phyloP scores from a whole-genome alignment of 495 filamentous ascomycete species.

The Pyrenopolyporus hunteri region DNA sequence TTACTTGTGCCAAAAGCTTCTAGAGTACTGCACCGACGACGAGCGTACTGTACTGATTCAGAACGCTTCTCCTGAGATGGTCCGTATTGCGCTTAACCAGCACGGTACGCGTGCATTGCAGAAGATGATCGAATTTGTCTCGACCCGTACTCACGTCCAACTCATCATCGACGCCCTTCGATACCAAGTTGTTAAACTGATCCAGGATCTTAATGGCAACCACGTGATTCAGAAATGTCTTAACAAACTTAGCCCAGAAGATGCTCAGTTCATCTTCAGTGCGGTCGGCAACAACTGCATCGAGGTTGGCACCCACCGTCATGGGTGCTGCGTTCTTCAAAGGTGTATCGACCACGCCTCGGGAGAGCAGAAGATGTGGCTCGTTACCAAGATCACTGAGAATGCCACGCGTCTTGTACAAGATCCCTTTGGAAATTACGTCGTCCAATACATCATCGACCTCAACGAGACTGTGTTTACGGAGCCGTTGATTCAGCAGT shows the following conservation, averaged over 20 bases:
- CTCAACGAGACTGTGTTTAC: slow-evolving; percentile 82
- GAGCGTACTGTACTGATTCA: slow-evolving; percentile 92
- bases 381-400: slow-evolving; percentile 82
- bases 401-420: slow-evolving; percentile 85
- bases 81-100: slow-evolving; percentile 91
- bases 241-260: slow-evolving; percentile 80
- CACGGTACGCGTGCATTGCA: slow-evolving; percentile 95
- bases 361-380: slow-evolving; percentile 81
- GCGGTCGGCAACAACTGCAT: slow-evolving; percentile 87
- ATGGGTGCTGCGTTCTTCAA: slow-evolving; percentile 97
- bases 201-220: slow-evolving; percentile 97
- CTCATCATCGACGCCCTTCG: slow-evolving; percentile 81
- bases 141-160: slow-evolving; percentile 74
- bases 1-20: slow-evolving; percentile 95
- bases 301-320: slow-evolving; percentile 92
- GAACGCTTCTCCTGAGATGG: slow-evolving; percentile 82
- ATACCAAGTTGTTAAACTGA: slow-evolving; percentile 83
- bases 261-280: slow-evolving; percentile 95
- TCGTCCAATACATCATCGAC: slow-evolving; percentile 97
- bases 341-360: slow-evolving; percentile 97
- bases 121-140: slow-evolving; percentile 99
- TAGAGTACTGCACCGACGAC: slow-evolving; percentile 90
- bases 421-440: slow-evolving; percentile 98
- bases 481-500: slow-evolving; percentile 78
- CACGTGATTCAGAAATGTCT: slow-evolving; percentile 99